These are phyloP conservation scores for Bacterosira constricta DNA, from an alignment of 108 stramenopile genomes.

Conservation along the genomic window DNA sequence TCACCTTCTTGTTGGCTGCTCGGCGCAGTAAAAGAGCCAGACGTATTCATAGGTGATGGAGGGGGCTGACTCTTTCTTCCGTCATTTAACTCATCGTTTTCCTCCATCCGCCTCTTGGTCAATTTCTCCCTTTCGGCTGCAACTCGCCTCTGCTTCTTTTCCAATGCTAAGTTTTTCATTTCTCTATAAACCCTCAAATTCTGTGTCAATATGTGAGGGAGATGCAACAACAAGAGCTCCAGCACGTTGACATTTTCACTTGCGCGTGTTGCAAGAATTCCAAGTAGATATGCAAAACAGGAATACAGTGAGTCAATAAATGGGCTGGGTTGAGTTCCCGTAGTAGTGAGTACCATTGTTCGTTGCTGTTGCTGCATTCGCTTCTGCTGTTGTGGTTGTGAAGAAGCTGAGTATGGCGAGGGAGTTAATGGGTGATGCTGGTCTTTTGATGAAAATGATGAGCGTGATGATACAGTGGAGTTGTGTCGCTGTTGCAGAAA, in stretches of 20 bases:
- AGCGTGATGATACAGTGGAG: not conserved
- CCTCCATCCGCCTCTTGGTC: conserved; percentile 14
- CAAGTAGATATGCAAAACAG: conserved; percentile 70
- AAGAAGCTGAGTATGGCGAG: not conserved
- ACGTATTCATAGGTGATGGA: not conserved
- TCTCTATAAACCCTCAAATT: conserved; percentile 73
- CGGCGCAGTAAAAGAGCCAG: not conserved
- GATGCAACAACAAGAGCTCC: conserved; percentile 69
- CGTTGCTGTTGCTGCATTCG: conserved; percentile 29
- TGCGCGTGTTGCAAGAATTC: conserved; percentile 68
- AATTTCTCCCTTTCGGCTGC: conserved; percentile 19
- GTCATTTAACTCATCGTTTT: not conserved
- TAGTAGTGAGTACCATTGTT: conserved; percentile 55
- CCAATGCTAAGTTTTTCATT: conserved; percentile 52
- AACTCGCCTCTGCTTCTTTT: conserved; percentile 42
- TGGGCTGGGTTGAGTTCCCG: conserved; percentile 50
- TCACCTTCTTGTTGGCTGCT: conserved; percentile 17
- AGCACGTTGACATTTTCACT: conserved; percentile 81
- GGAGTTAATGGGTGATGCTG: not conserved
- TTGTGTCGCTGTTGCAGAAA: not conserved
- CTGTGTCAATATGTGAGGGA: conserved; percentile 69
- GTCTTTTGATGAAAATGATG: conserved; percentile 2
- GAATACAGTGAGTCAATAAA: conserved; percentile 68
- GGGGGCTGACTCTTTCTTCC: not conserved
- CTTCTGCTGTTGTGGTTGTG: conserved; percentile 15